phyloP scores from a whole-genome alignment of 345 rosid genomes.

The Ceriops decandra region DNA sequence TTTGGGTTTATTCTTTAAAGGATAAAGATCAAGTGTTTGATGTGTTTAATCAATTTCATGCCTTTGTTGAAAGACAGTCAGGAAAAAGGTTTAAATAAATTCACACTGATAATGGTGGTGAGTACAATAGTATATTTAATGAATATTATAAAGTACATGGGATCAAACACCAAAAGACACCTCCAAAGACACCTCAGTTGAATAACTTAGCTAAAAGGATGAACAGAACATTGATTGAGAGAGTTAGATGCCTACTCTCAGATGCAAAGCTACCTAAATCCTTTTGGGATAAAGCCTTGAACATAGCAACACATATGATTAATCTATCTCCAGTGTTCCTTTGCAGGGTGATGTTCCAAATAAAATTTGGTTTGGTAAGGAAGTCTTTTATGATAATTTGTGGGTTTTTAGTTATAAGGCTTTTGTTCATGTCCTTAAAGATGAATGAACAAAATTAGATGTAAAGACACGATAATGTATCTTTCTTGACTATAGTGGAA shows the following conservation, averaged over 20 bases:
- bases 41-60: too few relatives aligned
- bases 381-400: not conserved
- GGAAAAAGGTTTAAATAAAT: not conserved
- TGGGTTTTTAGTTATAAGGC: not conserved
- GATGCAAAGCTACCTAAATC: not conserved
- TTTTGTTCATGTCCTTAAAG: not conserved
- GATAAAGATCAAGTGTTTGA: not conserved
- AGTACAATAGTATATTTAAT: not conserved
- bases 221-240: not conserved
- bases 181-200: not conserved
- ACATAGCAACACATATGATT: not conserved
- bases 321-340: not conserved
- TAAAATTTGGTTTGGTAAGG: not conserved
- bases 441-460: not conserved
- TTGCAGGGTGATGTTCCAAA: not conserved
- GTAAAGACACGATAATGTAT: not conserved
- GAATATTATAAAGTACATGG: not conserved
- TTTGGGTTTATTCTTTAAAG: not conserved
- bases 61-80: not conserved
- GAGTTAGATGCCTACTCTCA: not conserved
- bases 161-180: not conserved
- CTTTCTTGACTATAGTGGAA: not conserved
- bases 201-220: not conserved
- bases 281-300: not conserved
- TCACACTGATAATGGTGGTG: not conserved